Conservation (phyloP, 176 grass and related monocot genomes). For the Avena eriantha region DNA sequence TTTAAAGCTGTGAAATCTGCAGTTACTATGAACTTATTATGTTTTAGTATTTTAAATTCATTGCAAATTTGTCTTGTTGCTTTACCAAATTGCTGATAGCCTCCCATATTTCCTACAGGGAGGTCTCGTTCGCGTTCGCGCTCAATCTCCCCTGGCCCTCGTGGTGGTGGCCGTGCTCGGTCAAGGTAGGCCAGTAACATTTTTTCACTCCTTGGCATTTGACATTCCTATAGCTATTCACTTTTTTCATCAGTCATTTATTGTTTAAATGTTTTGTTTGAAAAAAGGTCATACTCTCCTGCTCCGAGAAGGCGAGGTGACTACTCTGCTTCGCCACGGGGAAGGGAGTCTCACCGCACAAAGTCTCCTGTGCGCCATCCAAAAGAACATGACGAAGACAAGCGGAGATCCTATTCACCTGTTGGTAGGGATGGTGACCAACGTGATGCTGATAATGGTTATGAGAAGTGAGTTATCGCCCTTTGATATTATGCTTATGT, state of each 20-base stretch:
- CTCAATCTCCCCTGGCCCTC: slow-evolving; percentile 68
- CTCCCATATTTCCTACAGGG: slow-evolving; percentile 47
- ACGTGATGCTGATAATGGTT: slow-evolving; percentile 52
- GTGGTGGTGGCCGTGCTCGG: slow-evolving; percentile 64
- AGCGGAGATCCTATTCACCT: slow-evolving; percentile 61
- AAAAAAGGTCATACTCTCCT: slow-evolving; percentile 80
- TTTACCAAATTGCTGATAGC: slow-evolving; percentile 20
- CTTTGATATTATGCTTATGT: neutral
- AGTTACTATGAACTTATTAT: neutral
- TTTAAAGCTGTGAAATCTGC: neutral
- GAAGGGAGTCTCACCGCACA: slow-evolving; percentile 45
- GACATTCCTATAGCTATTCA: slow-evolving; percentile 6
- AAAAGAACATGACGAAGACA: slow-evolving; percentile 57
- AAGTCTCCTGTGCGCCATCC: slow-evolving; percentile 54
- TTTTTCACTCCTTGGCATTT: slow-evolving; percentile 15
- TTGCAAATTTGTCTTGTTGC: neutral
- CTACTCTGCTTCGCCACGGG: slow-evolving; percentile 65
- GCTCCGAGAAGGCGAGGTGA: slow-evolving; percentile 63
- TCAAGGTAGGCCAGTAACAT: slow-evolving; percentile 62
- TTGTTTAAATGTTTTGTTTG: slow-evolving; percentile 4
- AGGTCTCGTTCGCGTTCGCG: slow-evolving; percentile 79
- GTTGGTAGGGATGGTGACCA: slow-evolving; percentile 43
- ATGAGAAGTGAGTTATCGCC: slow-evolving; percentile 59
- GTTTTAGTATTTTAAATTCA: neutral
- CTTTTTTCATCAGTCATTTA: neutral